Percentiles rank a stretch among this genome's conserved stretches.
Evolutionary conservation across 192 early-diverging fungal species (phyloP).

Genomic region (Paraglomus occultum): DNA sequence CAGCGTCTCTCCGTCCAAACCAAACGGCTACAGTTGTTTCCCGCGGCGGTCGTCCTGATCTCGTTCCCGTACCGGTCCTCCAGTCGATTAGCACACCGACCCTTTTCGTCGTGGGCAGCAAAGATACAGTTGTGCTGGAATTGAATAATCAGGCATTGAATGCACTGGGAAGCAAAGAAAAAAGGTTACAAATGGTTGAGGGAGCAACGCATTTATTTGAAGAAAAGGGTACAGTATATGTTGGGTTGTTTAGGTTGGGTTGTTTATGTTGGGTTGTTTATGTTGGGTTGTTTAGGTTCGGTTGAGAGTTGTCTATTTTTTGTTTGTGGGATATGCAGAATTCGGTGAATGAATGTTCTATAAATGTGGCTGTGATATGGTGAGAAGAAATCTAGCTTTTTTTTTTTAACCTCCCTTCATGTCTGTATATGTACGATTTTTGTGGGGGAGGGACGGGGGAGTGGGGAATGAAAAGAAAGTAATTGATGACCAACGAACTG

Average conservation of each 20-base stretch:
- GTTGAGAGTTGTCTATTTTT: too few relatives aligned
- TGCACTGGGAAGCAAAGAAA: not conserved
- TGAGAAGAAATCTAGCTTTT: too few relatives aligned
- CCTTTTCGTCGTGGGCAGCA: not conserved
- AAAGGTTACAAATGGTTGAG: not conserved
- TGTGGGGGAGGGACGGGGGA: too few relatives aligned
- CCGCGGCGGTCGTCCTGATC: not conserved
- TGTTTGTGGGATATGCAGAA: too few relatives aligned
- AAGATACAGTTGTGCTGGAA: not conserved
- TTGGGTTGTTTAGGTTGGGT: too few relatives aligned
- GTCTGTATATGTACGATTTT: too few relatives aligned
- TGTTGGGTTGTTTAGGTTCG: too few relatives aligned
- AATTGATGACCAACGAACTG: too few relatives aligned
- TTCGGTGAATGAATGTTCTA: too few relatives aligned
- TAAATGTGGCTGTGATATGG: too few relatives aligned
- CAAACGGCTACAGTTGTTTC: not conserved
- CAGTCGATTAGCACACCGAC: not conserved
- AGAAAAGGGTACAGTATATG: not conserved
- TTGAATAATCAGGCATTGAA: not conserved
- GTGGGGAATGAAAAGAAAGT: too few relatives aligned
- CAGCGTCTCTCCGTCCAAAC: not conserved
- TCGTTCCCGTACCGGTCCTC: not conserved
- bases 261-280: not conserved
- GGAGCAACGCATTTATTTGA: constrained; percentile 3
- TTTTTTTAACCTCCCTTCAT: too few relatives aligned